Evolutionary conservation across 2,329 filamentous ascomycete genomes (phyloP).

Genomic region (Hypoxylon rubiginosum): DNA sequence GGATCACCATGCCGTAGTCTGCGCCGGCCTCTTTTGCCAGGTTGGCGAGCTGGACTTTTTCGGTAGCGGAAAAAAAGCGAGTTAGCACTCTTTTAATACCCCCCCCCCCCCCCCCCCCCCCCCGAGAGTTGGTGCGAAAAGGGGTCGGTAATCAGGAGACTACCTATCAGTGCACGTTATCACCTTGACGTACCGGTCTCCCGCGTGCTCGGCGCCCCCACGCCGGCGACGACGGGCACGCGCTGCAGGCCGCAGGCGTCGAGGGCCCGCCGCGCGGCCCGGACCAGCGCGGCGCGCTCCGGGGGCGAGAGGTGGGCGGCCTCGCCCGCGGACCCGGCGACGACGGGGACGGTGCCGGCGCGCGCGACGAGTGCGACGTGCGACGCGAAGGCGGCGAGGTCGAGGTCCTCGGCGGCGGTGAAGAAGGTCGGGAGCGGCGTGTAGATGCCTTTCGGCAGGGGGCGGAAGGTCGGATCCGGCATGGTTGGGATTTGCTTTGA

Average conservation of each 20-base stretch:
- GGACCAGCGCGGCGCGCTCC: slow-evolving; percentile 60
- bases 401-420: slow-evolving; percentile 26
- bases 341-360: slow-evolving; percentile 33
- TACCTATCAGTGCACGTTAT: too few species aligned
- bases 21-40: too few species aligned
- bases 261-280: slow-evolving; percentile 59
- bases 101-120: too few species aligned
- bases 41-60: too few species aligned
- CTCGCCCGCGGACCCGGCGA: slow-evolving; percentile 38
- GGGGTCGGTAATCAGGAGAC: too few species aligned
- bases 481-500: background rate
- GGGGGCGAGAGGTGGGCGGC: slow-evolving; percentile 42
- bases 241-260: slow-evolving; percentile 46
- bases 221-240: slow-evolving; percentile 47
- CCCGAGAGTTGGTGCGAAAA: too few species aligned
- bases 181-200: too few species aligned
- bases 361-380: slow-evolving; percentile 24
- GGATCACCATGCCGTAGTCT: background rate
- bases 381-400: slow-evolving; percentile 27
- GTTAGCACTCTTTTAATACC: too few species aligned
- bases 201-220: too few species aligned
- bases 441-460: slow-evolving; percentile 28
- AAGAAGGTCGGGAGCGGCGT: slow-evolving; percentile 39
- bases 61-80: too few species aligned
- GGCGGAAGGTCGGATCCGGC: slow-evolving; percentile 1